phyloP scores from a whole-genome alignment of 2,329 filamentous ascomycete species.

The Coccinonectria pachysandricola region DNA sequence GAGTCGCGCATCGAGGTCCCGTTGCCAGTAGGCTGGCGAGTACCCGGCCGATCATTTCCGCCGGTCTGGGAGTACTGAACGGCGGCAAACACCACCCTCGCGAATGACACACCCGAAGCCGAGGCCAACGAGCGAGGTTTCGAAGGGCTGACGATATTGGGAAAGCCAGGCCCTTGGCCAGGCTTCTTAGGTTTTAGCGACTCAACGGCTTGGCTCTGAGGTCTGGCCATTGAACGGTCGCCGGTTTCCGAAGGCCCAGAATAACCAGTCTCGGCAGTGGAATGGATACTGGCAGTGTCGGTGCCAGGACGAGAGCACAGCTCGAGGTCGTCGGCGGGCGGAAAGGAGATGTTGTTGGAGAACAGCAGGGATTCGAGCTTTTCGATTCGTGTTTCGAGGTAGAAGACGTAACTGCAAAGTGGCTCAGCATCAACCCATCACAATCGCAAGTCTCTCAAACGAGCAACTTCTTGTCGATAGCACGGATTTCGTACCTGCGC shows the following conservation, averaged over 20 bases:
- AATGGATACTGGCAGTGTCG: slow-evolving; percentile 24
- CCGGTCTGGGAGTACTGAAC: slow-evolving; percentile 63
- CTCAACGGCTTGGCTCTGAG: slow-evolving; percentile 22
- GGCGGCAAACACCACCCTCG: slow-evolving; percentile 84
- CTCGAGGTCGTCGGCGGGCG: slow-evolving; percentile 61
- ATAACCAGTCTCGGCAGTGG: slow-evolving; percentile 24
- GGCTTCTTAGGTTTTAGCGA: slow-evolving; percentile 26
- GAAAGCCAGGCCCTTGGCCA: slow-evolving; percentile 38
- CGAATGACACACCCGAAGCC: slow-evolving; percentile 86
- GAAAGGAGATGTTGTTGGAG: slow-evolving; percentile 60
- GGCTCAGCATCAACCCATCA: slow-evolving; percentile 12
- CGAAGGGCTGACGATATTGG: slow-evolving; percentile 66
- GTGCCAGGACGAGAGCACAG: slow-evolving; percentile 40
- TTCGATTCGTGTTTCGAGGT: slow-evolving; percentile 76
- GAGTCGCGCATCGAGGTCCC: slow-evolving; percentile 86
- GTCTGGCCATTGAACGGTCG: slow-evolving; percentile 14
- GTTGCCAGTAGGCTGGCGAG: slow-evolving; percentile 20
- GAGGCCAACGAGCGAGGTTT: slow-evolving; percentile 76
- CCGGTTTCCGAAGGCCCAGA: slow-evolving; percentile 23
- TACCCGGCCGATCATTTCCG: slow-evolving; percentile 25
- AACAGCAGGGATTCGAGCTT: slow-evolving; percentile 71
- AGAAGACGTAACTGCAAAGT: slow-evolving; percentile 70
- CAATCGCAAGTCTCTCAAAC: too few relatives aligned
- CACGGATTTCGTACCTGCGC: slow-evolving; percentile 56
- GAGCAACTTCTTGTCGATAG: too few relatives aligned